Evolutionary conservation across 306 rosid species (phyloP), one percentile per base, ranked within the genome.

Genomic region (peach (Prunus persica)): DNA sequence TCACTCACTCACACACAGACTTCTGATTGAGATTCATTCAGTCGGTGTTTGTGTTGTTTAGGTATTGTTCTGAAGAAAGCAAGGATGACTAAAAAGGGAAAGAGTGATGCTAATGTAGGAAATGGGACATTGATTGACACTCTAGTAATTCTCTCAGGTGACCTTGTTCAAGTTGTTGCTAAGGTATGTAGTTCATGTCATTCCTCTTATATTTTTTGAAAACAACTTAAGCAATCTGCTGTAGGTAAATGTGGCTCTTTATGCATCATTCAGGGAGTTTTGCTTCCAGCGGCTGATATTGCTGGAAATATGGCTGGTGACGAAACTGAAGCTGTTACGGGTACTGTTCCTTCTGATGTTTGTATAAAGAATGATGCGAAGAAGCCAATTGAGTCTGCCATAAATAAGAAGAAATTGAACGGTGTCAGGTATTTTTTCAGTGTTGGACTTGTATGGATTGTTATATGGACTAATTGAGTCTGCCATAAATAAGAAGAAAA

Each of bases 11-110:
- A 56, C 14, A 11, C 7, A 20, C 28, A 56, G 11, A 72, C 56
- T 65, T 66, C 41, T 69, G 34, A 58, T 12, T 1, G 13, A 8
- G 43, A 79, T 74, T 80, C 28, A 18, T 28, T 30, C n/a, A 18
- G 27, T 62, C 25, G 8, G 64, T 51, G 65, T 71, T 32, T 66
- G 75, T n/a, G 25, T 32, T 80, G 69, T 69, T 67, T 50, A 92
- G 98, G 91, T 65, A 84, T 91, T 76, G 90, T 94, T 71, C 84
- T 94, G 83, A 92, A 92, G 88, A 87, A 89, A 75, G 97, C 96
- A 50, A 89, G 89, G 84, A 86, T 90, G 95, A 87, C 79, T 61
- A 89, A 78, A 78, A 89, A 80, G 80, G 97, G 98, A 60, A 89
- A 81, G 72, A 72, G 79, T 62, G 72, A 65, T 56, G 73, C 80